Evolutionary conservation across 1,284 basidiomycete species (phyloP).

Genomic region (Malassezia yamatoensis): DNA sequence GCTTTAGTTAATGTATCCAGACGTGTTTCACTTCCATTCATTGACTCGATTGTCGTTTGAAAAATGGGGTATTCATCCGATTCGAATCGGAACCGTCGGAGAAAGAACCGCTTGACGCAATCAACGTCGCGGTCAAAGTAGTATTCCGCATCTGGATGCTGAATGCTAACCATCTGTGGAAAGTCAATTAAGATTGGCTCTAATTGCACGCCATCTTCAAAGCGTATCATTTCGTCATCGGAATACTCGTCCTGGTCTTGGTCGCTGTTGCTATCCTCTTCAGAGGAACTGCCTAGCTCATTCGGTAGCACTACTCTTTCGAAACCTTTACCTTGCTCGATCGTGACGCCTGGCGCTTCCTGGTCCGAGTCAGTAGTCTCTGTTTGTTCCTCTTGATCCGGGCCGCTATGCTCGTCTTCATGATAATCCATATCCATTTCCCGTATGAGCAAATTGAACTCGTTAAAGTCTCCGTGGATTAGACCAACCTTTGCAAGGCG

Average conservation of each 20-base stretch:
- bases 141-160: constrained; percentile 94
- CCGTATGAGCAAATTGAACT: constrained; percentile 93
- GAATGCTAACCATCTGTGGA: constrained; percentile 97
- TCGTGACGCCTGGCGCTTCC: constrained; percentile 3
- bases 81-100: constrained; percentile 81
- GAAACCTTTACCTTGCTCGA: constrained; percentile 38
- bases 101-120: constrained; percentile 89
- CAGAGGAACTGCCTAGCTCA: background rate
- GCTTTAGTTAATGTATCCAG: constrained; percentile 37
- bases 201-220: constrained; percentile 62
- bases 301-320: constrained; percentile 23
- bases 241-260: constrained; percentile 21
- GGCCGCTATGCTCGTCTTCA: constrained; percentile 7
- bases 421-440: constrained; percentile 32
- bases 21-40: constrained; percentile 14
- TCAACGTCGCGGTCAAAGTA: constrained; percentile 98
- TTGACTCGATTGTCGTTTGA: constrained; percentile 23
- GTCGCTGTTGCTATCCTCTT: background rate
- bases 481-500: constrained; percentile 83
- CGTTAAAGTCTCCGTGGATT: constrained; percentile 98
- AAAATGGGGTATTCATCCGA: constrained; percentile 66
- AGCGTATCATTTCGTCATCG: constrained; percentile 51
- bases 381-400: background rate
- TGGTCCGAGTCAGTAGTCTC: constrained; percentile 18
- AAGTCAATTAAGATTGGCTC: constrained; percentile 94